phyloP scores from a whole-genome alignment of 768 basidiomycete species.

The Termitomyces sp. region DNA sequence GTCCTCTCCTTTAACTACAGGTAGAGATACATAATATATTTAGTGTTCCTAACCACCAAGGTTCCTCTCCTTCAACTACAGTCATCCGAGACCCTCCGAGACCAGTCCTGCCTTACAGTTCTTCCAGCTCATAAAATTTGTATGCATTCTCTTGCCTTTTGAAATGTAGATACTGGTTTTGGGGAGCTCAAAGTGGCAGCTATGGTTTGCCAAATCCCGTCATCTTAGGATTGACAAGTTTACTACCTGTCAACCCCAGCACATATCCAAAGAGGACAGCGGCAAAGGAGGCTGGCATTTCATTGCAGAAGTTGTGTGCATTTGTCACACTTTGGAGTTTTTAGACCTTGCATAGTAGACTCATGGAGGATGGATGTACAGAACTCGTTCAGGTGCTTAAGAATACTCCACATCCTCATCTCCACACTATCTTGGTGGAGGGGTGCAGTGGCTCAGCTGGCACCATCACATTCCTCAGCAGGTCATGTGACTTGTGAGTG shows the following conservation, averaged over 20 bases:
- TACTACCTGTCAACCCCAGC: background rate
- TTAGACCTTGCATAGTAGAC: background rate
- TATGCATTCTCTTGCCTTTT: background rate
- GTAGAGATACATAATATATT: too few relatives aligned
- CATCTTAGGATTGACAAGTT: background rate
- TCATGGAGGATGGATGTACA: background rate
- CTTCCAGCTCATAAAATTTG: background rate
- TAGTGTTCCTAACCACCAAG: too few relatives aligned
- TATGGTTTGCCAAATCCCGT: background rate
- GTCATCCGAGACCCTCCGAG: too few relatives aligned
- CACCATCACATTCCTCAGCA: too few relatives aligned
- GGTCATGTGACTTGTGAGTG: too few relatives aligned
- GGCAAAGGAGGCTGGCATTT: background rate
- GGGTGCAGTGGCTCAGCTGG: too few relatives aligned
- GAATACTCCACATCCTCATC: background rate
- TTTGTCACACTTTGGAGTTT: background rate
- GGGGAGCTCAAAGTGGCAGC: background rate
- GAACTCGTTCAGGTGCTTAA: background rate
- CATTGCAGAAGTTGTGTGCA: background rate
- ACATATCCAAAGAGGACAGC: background rate
- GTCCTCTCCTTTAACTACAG: too few relatives aligned
- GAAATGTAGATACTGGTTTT: background rate
- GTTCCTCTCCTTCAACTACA: too few relatives aligned
- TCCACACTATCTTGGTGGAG: background rate
- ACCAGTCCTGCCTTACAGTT: background rate